Conservation (phyloP, 768 basidiomycete species). For the Sutorius australiensis region DNA sequence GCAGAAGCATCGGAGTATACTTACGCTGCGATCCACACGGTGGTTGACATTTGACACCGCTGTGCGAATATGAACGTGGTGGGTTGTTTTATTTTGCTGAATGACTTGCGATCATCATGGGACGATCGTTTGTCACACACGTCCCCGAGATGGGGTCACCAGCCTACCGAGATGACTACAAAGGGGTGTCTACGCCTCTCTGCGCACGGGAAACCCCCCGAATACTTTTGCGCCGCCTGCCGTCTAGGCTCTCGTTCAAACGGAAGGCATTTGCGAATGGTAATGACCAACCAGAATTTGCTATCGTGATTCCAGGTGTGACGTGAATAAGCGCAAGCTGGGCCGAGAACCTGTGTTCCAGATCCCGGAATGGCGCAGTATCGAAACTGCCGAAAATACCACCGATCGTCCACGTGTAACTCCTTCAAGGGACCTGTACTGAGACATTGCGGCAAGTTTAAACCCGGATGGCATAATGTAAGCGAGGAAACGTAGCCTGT, state of each 20-base stretch:
- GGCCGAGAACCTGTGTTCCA: neutral
- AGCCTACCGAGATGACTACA: neutral
- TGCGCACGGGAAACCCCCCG: slow-evolving; percentile 11
- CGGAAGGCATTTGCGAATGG: neutral
- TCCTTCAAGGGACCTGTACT: slow-evolving; percentile 1
- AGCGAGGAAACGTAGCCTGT: neutral
- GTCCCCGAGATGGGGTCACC: neutral
- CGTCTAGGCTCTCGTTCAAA: neutral
- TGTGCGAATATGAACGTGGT: slow-evolving; percentile 4
- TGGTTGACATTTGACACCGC: slow-evolving; percentile 11
- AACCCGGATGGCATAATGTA: neutral
- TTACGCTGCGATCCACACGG: neutral
- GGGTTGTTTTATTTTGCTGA: slow-evolving; percentile 2
- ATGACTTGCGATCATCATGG: slow-evolving; percentile 10
- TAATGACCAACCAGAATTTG: neutral
- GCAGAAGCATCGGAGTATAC: neutral
- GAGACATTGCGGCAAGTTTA: slow-evolving; percentile 3
- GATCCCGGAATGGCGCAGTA: neutral
- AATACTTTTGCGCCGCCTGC: slow-evolving; percentile 4
- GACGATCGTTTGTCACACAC: slow-evolving; percentile 2
- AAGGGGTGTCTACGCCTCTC: neutral
- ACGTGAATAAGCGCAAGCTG: slow-evolving; percentile 2
- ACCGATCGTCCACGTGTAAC: slow-evolving; percentile 12
- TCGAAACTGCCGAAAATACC: slow-evolving; percentile 11
- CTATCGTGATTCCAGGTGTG: neutral